Base-by-base conservation (phyloP, 768 basidiomycete species). In the Kwoniella sp. region DNA sequence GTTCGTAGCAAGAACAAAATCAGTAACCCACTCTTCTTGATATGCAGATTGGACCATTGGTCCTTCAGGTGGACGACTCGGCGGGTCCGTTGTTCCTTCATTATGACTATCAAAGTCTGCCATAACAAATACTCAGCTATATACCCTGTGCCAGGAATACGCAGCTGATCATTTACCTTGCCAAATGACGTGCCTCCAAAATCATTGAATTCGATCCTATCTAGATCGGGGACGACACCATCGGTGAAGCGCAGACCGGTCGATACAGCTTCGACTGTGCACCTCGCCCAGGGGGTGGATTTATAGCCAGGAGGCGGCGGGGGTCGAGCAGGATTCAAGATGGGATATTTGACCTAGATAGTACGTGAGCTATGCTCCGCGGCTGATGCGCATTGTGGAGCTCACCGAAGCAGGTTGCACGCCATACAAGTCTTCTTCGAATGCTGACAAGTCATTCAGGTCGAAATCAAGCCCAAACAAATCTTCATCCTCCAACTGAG, bases 1-100 rank as follows among this genome's bases (percentile, higher is more conserved):
- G 8, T 36, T 21, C 13, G n/a, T n/a, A 37, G 9, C 25, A 9
- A 19, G 17, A 19, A 15, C 27, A 1, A 30, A 2, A 8, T 12
- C 46, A 37, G 27, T 8, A 44, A 74, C 83, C 8, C 69, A 90
- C 90, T 89, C 65, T 81, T 68, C 8, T 83, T 83, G 54, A 90
- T 81, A 51, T 87, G 85, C 8, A 87, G 85, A 22, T 84, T 80
- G 6, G 83, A 82, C 92, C 92, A 96, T 67, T 93, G 90, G 62
- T 92, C 90, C 30, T 81, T 83, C 1, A 97, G 83, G 52, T 86
- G 81, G 6, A 94, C 85, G 83, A 83, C 29, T 79, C 80, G 9
- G 67, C 73, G 27, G 78, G 64, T 63, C 1, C 69, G 67, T 37
- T 60, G 55, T 2, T 66, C 74, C 13, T 84, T 80, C 1, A 84